These are phyloP conservation scores for Peronosclerospora sorghi DNA, from an alignment of 352 stramenopile genomes.

Conservation along the genomic window DNA sequence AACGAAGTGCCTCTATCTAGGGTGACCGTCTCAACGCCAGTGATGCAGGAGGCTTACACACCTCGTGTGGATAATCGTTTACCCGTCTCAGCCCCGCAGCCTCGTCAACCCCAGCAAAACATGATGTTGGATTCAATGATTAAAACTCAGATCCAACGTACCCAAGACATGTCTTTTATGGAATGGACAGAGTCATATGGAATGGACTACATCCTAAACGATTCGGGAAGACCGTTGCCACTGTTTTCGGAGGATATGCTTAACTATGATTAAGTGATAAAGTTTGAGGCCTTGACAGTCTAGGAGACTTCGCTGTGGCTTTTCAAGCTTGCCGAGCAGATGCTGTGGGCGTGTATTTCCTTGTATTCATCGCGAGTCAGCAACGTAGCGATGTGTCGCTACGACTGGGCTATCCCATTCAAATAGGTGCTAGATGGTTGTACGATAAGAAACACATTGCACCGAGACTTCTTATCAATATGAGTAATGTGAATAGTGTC, in stretches of 20 bases:
- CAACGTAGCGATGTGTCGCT: no score
- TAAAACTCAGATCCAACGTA: constrained; percentile 35
- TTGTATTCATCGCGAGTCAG: no score
- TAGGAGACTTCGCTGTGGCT: no score
- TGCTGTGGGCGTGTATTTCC: no score
- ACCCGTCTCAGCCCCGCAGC: constrained; percentile 8
- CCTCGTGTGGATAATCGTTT: constrained; percentile 17
- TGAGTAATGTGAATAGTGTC: no score
- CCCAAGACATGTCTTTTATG: constrained; percentile 55
- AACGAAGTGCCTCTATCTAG: constrained; percentile 5
- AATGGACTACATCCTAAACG: constrained; percentile 73
- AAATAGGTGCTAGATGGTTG: no score
- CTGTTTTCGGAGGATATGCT: constrained; percentile 51
- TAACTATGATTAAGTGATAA: constrained; percentile 38
- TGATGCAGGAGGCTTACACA: constrained; percentile 12
- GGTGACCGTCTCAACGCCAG: constrained; percentile 4
- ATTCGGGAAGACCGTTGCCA: constrained; percentile 34
- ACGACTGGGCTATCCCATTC: no score
- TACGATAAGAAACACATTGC: no score
- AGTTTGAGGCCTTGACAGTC: no score
- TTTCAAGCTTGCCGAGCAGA: no score
- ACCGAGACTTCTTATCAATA: no score
- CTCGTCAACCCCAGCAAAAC: constrained; percentile 12
- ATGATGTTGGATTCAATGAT: constrained; percentile 27
- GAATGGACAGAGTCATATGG: constrained; percentile 73